Evolutionary conservation across 2,329 filamentous ascomycete species (phyloP).

Genomic region (Verruconis gallopava): DNA sequence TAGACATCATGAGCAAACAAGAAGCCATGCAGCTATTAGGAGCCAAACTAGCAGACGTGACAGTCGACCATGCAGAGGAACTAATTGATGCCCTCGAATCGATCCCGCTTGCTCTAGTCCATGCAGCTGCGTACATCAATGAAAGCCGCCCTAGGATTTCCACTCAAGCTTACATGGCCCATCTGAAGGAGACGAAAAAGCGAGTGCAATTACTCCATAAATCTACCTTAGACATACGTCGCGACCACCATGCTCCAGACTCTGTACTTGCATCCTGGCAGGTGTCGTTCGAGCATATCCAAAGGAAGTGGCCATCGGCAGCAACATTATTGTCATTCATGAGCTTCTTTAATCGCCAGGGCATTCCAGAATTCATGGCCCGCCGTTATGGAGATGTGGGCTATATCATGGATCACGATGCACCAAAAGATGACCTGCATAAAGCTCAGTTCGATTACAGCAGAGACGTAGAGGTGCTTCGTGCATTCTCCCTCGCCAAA

Average conservation of each 20-base stretch:
- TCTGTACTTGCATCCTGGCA: slow-evolving; percentile 7
- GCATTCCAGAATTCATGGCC: slow-evolving; percentile 2
- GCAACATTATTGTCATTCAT: slow-evolving; percentile 13
- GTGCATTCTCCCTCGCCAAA: slow-evolving; percentile 26
- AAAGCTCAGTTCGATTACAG: slow-evolving; percentile 87
- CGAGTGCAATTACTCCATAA: background rate
- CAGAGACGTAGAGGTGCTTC: slow-evolving; percentile 56
- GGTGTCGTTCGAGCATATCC: slow-evolving; percentile 8
- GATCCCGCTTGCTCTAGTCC: slow-evolving; percentile 23
- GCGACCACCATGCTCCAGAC: slow-evolving; percentile 8
- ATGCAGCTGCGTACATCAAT: slow-evolving; percentile 23
- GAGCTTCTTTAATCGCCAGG: slow-evolving; percentile 8
- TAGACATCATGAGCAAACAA: slow-evolving; percentile 15
- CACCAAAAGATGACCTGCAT: slow-evolving; percentile 1
- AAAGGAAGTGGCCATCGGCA: slow-evolving; percentile 12
- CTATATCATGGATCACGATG: background rate
- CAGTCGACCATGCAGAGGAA: slow-evolving; percentile 7
- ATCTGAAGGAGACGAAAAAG: background rate
- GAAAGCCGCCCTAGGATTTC: slow-evolving; percentile 4
- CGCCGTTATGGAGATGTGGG: background rate
- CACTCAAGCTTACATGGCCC: slow-evolving; percentile 4
- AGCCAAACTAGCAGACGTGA: slow-evolving; percentile 14
- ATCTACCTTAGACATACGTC: slow-evolving; percentile 2
- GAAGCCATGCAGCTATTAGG: slow-evolving; percentile 14
- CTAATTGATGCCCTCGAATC: slow-evolving; percentile 18